Conservation (phyloP, 2,329 filamentous ascomycete genomes). For the Xylariomycetidae sp. region DNA sequence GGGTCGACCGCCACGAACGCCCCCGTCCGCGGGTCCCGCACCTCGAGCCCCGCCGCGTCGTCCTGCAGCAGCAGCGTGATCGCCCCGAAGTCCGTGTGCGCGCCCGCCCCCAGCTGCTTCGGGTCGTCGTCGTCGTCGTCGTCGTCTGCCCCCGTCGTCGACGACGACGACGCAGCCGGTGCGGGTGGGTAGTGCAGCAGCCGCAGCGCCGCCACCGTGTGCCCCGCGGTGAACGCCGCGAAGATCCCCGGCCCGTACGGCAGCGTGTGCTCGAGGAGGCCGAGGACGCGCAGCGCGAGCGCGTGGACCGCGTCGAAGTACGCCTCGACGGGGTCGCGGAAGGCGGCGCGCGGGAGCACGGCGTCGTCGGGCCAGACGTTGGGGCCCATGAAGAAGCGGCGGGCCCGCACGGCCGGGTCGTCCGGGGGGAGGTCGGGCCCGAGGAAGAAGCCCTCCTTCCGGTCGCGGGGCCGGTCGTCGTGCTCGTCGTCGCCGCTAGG, state of each 20-base stretch:
- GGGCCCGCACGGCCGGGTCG: background rate
- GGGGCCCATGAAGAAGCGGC: background rate
- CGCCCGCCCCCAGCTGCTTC: background rate
- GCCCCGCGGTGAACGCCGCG: background rate
- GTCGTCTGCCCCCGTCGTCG: too few relatives aligned
- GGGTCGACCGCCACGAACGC: background rate
- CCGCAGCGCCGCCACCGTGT: background rate
- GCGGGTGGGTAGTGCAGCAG: background rate
- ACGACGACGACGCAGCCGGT: background rate
- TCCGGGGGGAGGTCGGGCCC: background rate
- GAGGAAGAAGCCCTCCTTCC: background rate
- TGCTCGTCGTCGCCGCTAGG: background rate
- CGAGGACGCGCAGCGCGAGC: background rate
- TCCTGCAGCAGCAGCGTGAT: background rate
- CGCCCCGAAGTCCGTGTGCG: conserved; percentile 1
- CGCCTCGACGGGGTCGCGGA: background rate
- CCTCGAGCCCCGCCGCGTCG: background rate
- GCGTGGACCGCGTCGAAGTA: background rate
- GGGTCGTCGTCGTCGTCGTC: background rate
- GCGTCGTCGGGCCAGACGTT: background rate
- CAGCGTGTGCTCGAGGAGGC: background rate
- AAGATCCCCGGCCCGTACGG: background rate
- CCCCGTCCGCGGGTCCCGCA: background rate
- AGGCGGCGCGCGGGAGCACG: background rate
- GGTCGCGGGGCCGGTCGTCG: background rate